Conservation (phyloP, 495 filamentous ascomycete genomes). For the Trichoderma orchidacearum region DNA sequence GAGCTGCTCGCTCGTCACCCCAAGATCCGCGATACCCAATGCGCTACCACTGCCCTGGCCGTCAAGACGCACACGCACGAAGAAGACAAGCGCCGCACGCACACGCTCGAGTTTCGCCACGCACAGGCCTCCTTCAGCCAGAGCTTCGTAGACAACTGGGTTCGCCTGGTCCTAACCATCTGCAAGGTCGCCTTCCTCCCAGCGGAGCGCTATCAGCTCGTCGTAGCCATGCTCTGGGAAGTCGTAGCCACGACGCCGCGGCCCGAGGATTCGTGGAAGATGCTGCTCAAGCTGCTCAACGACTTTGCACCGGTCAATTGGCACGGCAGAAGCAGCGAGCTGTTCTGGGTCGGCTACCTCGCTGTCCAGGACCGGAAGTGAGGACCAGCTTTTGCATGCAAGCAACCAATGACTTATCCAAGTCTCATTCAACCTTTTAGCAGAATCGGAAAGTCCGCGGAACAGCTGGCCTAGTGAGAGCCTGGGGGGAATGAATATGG, state of each 20-base stretch:
- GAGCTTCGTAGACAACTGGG: background rate
- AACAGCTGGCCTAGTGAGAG: too few relatives aligned
- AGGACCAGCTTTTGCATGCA: too few relatives aligned
- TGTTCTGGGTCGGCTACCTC: background rate
- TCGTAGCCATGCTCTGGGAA: background rate
- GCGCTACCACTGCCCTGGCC: background rate
- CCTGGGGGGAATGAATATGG: too few relatives aligned
- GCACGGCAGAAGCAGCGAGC: background rate
- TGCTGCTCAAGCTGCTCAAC: background rate
- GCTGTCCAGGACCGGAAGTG: background rate
- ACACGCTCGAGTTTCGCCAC: background rate
- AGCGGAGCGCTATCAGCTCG: background rate
- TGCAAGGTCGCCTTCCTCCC: background rate
- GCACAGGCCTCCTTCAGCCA: background rate
- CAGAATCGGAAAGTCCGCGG: background rate
- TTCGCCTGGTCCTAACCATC: background rate
- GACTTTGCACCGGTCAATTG: background rate
- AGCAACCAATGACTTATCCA: too few relatives aligned
- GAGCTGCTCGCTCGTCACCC: background rate
- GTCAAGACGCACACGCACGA: background rate
- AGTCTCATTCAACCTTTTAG: background rate
- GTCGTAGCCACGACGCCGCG: background rate
- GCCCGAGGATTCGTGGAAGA: background rate
- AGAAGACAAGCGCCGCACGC: background rate
- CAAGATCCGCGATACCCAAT: background rate